Evolutionary conservation across 176 grass and related monocot genomes (phyloP).

Genomic region (Oryza rufipogon): DNA sequence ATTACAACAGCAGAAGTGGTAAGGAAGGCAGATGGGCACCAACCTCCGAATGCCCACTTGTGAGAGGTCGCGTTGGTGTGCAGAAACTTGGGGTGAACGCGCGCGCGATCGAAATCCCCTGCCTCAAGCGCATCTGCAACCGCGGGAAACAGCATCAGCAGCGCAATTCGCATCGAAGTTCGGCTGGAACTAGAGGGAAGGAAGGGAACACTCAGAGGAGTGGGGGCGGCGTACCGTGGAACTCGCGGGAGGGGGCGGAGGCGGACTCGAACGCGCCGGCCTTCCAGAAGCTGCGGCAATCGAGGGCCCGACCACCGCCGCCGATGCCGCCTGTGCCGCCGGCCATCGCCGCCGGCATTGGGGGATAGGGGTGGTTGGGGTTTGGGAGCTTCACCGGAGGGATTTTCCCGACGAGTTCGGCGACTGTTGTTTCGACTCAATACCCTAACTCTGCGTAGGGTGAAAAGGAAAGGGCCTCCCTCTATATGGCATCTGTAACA

Average conservation of each 20-base stretch:
- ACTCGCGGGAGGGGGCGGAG: conserved; percentile 25
- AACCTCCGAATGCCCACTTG: conserved; percentile 98
- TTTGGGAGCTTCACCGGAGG: not conserved
- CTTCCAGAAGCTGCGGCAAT: conserved; percentile 91
- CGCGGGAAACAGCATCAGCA: conserved; percentile 7
- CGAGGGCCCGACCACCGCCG: conserved; percentile 35
- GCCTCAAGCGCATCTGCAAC: conserved; percentile 54
- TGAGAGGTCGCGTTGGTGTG: conserved; percentile 95
- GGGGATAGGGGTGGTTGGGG: not conserved
- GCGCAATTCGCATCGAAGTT: not conserved
- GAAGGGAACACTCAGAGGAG: not conserved
- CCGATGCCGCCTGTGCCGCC: not conserved
- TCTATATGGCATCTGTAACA: too few relatives aligned
- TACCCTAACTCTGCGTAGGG: not conserved
- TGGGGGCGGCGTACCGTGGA: conserved; percentile 36
- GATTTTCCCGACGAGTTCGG: not conserved
- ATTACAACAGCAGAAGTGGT: not conserved
- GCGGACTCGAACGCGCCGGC: conserved; percentile 56
- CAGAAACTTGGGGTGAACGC: conserved; percentile 91
- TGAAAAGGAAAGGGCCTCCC: too few relatives aligned
- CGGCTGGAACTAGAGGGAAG: not conserved
- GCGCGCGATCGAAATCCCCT: conserved; percentile 77
- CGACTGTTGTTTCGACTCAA: not conserved
- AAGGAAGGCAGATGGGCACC: not conserved
- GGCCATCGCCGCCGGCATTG: conserved; percentile 31